These are phyloP conservation scores for Petunia hybrid DNA, from an alignment of 305 asterid species.

Conservation along the genomic window DNA sequence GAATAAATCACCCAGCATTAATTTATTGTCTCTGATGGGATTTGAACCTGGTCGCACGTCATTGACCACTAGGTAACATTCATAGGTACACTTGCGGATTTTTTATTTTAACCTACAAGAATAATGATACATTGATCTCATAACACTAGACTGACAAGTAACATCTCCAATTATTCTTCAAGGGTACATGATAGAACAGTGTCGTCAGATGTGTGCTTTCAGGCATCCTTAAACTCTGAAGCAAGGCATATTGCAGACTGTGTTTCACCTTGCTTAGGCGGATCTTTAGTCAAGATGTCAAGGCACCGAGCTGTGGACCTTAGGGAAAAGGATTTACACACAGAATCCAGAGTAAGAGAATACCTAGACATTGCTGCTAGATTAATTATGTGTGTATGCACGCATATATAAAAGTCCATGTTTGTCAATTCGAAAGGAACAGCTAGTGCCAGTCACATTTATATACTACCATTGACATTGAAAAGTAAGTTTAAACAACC, in stretches of 20 bases:
- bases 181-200: background rate
- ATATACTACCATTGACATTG: background rate
- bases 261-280: background rate
- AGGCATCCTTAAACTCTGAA: conserved; percentile 7
- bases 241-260: background rate
- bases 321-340: background rate
- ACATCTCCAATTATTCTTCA: background rate
- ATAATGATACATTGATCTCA: background rate
- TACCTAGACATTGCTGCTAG: no score
- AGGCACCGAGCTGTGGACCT: background rate
- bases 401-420: no score
- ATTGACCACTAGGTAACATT: no score
- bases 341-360: no score
- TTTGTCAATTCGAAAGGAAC: no score
- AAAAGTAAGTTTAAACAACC: conserved; percentile 8
- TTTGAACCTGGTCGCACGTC: no score
- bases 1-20: no score
- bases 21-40: no score
- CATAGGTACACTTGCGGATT: background rate
- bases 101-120: background rate
- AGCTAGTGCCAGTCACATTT: background rate
- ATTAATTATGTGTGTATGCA: no score
- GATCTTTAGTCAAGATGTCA: background rate
- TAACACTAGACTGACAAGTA: background rate
- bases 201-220: background rate